Base-by-base conservation (phyloP, 1,284 basidiomycete species). In the Microbotryum silenes-acaulis region DNA sequence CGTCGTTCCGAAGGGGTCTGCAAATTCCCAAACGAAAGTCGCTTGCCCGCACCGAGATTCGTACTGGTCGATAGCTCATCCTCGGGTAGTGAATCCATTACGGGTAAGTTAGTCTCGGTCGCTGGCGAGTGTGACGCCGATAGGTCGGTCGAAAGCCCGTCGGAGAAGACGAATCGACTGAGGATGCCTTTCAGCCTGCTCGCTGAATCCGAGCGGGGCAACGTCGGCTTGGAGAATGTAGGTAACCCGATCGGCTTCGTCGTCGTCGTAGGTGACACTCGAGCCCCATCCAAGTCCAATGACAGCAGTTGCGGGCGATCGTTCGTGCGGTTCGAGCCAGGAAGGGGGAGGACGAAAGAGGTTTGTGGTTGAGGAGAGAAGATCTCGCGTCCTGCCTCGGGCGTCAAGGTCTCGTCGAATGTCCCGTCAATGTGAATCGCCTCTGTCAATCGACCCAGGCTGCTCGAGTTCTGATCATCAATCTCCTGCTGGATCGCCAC, bases 1-100 rank as follows among this genome's bases (percentile, higher is more conserved):
- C 63, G 21, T 8, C 66, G 42, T 52, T 67, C 56, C 23, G 42
- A 54, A 27, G 55, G 46, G 44, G 63, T 59, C 54, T 67, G 65
- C 29, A 31, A 37, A 10, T 56, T 52, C 7, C 65, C 65, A 33
- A 67, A 67, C 37, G 12, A 4, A 23, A 21, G 10, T 8, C 45
- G 23, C 12, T 25, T 14, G n/a, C 9, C 9, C 20, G n/a, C 8
- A 45, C 31, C 49, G 21, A 14, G 42, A 54, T 44, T 31, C 47
- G 48, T 23, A 20, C 27, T 10, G 31, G 29, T 14, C 27, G 6
- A 9, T 46, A 18, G 20, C 21, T 51, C 23, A 7, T 16, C 29
- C 14, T 51, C 44, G 51, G 20, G n/a, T 16, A 47, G 25, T 21
- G 37, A 10, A 46, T 20, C 12, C n/a, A 33, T 27, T 9, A 48